phyloP scores from a whole-genome alignment of 441 rosid genomes.

The Eruca vesicaria region DNA sequence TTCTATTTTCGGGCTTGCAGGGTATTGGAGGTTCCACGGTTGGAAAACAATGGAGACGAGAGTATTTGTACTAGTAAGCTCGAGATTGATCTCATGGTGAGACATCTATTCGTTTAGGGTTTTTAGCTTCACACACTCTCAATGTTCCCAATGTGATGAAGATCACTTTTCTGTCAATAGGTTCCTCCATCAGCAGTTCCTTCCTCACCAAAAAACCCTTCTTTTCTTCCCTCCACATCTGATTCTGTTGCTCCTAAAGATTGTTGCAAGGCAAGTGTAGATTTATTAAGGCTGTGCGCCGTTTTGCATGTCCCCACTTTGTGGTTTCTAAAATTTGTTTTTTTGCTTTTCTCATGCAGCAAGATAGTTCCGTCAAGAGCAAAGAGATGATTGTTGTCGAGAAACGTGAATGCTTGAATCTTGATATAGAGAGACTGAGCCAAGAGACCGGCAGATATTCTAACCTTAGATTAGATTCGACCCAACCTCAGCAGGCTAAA shows the following conservation, averaged over 20 bases:
- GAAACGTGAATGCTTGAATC: constrained; percentile 30
- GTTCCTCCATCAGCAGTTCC: constrained; percentile 40
- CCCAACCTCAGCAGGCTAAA: constrained; percentile 26
- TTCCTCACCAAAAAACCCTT: constrained; percentile 34
- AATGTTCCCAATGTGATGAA: constrained; percentile 22
- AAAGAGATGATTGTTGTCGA: neutral
- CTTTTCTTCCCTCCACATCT: constrained; percentile 28
- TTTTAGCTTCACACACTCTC: constrained; percentile 22
- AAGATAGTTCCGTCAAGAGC: neutral
- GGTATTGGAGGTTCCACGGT: neutral
- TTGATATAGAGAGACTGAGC: constrained; percentile 36
- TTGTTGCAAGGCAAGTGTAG: constrained; percentile 24
- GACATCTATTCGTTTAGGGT: constrained; percentile 25
- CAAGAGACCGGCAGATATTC: constrained; percentile 29
- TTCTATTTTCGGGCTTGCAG: constrained; percentile 25
- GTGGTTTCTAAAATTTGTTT: neutral
- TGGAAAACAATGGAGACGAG: constrained; percentile 27
- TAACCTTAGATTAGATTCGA: constrained; percentile 25
- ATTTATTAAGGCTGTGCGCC: neutral
- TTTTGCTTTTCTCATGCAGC: constrained; percentile 28
- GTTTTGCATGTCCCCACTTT: neutral
- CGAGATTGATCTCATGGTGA: constrained; percentile 55
- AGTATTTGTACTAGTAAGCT: constrained; percentile 22
- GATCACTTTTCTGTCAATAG: constrained; percentile 33
- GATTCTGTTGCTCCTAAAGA: constrained; percentile 20